Evolutionary conservation across 129 eudicot genomes (phyloP), one percentile per base, ranked within the genome.

Genomic region (Chrysanthemum makinoi): DNA sequence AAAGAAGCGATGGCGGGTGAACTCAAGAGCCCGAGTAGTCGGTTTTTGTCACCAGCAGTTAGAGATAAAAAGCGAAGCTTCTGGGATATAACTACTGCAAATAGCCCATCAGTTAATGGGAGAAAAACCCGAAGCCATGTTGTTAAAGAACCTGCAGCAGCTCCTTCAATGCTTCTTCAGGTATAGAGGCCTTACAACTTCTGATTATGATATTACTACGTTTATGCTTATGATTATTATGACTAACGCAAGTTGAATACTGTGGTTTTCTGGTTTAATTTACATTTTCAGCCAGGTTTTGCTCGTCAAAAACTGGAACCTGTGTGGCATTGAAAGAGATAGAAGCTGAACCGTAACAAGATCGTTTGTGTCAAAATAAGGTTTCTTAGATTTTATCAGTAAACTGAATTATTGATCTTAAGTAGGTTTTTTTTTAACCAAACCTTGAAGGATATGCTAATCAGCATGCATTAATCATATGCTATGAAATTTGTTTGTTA

Each of bases 141-240:
- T 70, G 65, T 28, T 69, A 70, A 49, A 72, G 95, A 83, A 59
- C 62, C 82, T 56, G 69, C 78, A 72, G 82, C 80, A 62, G 87
- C 87, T 58, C 81, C 82, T 68, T 91, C 97, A 1, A 87, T 91
- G 95, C 95, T 91, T 72, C 97, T 83, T 75, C 97, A 91, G 97
- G 97, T 91, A 80, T 16, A 47, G 66, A 74, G 64, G 11, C 56
- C 48, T 44, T 20, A 49, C 12, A 52, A 10, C 20, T 24, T 57
- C 1, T 57, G 30, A 16, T 57, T 57, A n/a, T 39, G 9, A 39
- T 39, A 39, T 39, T 39, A 39, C 46, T 39, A 12, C 66, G 16
- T 64, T 33, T 68, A 66, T 57, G 66, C 66, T 58, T 22, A 68
- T 56, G 17, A 15, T 74, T 39, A 3, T 57, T 77, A 54, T 61